phyloP scores from a whole-genome alignment of 192 early-diverging fungal genomes.

The Dissophora globulifera region DNA sequence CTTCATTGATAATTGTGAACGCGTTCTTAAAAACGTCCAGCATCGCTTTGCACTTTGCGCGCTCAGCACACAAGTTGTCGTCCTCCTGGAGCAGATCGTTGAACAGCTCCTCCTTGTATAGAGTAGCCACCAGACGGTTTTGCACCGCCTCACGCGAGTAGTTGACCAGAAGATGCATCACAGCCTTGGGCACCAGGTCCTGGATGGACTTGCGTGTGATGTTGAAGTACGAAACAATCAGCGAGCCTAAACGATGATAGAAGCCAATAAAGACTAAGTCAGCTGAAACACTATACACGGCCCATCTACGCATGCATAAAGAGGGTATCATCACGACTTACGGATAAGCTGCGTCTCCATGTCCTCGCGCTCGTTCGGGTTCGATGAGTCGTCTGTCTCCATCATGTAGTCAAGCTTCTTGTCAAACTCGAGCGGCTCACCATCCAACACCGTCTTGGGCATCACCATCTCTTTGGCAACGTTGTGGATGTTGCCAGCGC shows the following conservation, averaged over 20 bases:
- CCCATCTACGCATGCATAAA: no score
- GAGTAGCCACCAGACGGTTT: slow-evolving; percentile 77
- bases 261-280: neutral
- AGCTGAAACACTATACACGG: no score
- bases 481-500: slow-evolving; percentile 20
- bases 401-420: slow-evolving; percentile 20
- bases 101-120: slow-evolving; percentile 79
- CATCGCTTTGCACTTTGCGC: slow-evolving; percentile 80
- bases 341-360: slow-evolving; percentile 84
- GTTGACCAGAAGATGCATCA: slow-evolving; percentile 86
- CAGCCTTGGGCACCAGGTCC: slow-evolving; percentile 83
- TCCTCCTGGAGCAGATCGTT: slow-evolving; percentile 81
- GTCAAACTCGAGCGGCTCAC: slow-evolving; percentile 30
- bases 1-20: slow-evolving; percentile 73
- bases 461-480: slow-evolving; percentile 53
- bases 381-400: slow-evolving; percentile 13
- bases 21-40: slow-evolving; percentile 83
- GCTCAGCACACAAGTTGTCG: slow-evolving; percentile 73
- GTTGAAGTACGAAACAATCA: slow-evolving; percentile 82
- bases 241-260: slow-evolving; percentile 56
- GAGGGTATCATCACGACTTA: slow-evolving; percentile 50
- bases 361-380: slow-evolving; percentile 69
- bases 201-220: slow-evolving; percentile 85
- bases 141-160: slow-evolving; percentile 77
- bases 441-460: slow-evolving; percentile 51